Evolutionary conservation across 768 basidiomycete genomes (phyloP).

Genomic region (Collybiopsis luxurians): DNA sequence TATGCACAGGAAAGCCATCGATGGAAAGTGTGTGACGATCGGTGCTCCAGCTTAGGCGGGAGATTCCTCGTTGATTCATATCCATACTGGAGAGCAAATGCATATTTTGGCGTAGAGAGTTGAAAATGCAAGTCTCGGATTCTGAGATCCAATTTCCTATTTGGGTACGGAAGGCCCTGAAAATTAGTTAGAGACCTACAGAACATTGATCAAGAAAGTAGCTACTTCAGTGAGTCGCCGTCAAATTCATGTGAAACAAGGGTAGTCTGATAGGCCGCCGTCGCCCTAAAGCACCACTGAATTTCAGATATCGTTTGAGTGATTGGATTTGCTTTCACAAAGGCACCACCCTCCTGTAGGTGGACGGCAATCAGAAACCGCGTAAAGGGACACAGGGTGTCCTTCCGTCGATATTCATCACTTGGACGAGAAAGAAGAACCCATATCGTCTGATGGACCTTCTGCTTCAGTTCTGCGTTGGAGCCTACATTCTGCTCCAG

Average conservation of each 20-base stretch:
- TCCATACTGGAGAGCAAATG: background rate
- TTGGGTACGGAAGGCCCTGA: too few relatives aligned
- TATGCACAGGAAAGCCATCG: background rate
- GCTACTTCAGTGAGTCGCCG: background rate
- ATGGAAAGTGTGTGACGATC: background rate
- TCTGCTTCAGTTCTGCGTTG: too few relatives aligned
- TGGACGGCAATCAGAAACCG: background rate
- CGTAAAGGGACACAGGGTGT: background rate
- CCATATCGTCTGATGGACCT: background rate
- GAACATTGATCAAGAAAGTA: too few relatives aligned
- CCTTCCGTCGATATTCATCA: background rate
- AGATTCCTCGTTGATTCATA: background rate
- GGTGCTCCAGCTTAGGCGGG: background rate
- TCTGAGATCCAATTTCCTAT: too few relatives aligned
- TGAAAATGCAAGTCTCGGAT: too few relatives aligned
- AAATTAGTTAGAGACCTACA: too few relatives aligned
- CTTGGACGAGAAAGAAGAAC: background rate
- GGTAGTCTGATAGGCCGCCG: background rate
- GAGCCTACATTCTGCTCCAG: background rate
- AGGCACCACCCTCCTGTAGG: background rate
- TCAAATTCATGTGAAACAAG: background rate
- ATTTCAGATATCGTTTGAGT: background rate
- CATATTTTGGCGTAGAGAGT: background rate
- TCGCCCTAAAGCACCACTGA: constrained; percentile 1
- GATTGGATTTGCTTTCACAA: background rate